phyloP scores from a whole-genome alignment of 73 alveolate species.

The Paramecium biaurelia region DNA sequence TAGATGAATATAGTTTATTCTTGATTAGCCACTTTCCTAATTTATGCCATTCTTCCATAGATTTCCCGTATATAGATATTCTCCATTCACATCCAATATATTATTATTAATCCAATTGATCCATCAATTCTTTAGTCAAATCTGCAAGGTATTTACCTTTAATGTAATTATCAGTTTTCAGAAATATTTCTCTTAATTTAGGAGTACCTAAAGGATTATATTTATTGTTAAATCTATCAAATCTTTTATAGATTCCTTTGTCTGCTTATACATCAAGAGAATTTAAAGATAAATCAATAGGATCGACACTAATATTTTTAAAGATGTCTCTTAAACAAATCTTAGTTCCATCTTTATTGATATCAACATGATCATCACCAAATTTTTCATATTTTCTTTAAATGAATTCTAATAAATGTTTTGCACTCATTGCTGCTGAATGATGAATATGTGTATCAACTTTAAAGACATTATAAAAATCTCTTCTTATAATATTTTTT shows the following conservation, averaged over 20 bases:
- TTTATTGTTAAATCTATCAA: slow-evolving; percentile 80
- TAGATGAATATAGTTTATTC: slow-evolving; percentile 60
- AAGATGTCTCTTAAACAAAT: slow-evolving; percentile 65
- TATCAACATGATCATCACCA: slow-evolving; percentile 65
- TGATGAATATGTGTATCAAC: slow-evolving; percentile 82
- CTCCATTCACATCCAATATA: slow-evolving; percentile 76
- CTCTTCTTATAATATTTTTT: slow-evolving; percentile 41
- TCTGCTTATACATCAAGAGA: slow-evolving; percentile 71
- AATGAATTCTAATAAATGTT: slow-evolving; percentile 73
- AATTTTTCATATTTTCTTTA: slow-evolving; percentile 59
- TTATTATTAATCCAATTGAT: slow-evolving; percentile 66
- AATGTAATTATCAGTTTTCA: slow-evolving; percentile 78
- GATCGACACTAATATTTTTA: slow-evolving; percentile 44
- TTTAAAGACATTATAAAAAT: slow-evolving; percentile 66
- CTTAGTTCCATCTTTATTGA: slow-evolving; percentile 53
- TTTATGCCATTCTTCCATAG: slow-evolving; percentile 75
- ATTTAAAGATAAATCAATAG: not conserved
- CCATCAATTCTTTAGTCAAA: slow-evolving; percentile 67
- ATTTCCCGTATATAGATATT: slow-evolving; percentile 75
- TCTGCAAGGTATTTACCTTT: slow-evolving; percentile 81
- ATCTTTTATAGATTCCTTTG: slow-evolving; percentile 70
- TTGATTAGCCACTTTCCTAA: slow-evolving; percentile 75
- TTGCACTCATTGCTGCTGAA: slow-evolving; percentile 86
- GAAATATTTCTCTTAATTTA: slow-evolving; percentile 72
- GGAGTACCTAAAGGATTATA: slow-evolving; percentile 82